phyloP scores from a whole-genome alignment of 495 filamentous ascomycete species.

The Durotheca rogersii region DNA sequence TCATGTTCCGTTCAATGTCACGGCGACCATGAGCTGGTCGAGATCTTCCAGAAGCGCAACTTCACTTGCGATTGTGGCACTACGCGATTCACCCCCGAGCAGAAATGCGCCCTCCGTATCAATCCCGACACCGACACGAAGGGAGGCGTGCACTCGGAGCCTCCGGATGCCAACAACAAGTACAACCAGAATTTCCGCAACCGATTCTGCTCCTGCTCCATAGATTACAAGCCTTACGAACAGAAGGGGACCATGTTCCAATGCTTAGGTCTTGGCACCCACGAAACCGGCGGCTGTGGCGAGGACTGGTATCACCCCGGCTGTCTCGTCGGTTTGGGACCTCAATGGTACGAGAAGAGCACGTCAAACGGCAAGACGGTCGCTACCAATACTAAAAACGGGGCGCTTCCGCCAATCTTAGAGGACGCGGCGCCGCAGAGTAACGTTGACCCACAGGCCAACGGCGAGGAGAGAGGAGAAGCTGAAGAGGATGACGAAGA shows the following conservation, averaged over 20 bases:
- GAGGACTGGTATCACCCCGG: slow-evolving; percentile 99
- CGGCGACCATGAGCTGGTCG: slow-evolving; percentile 89
- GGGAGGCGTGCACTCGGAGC: slow-evolving; percentile 72
- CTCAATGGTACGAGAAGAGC: slow-evolving; percentile 56
- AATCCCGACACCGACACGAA: slow-evolving; percentile 72
- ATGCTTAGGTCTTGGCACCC: slow-evolving; percentile 81
- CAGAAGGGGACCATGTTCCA: slow-evolving; percentile 99
- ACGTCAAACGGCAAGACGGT: slow-evolving; percentile 13
- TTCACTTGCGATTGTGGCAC: slow-evolving; percentile 98
- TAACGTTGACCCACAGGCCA: slow-evolving; percentile 20
- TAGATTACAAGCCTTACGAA: slow-evolving; percentile 78
- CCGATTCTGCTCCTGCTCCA: slow-evolving; percentile 84
- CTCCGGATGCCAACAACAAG: slow-evolving; percentile 68
- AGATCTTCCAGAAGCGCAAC: slow-evolving; percentile 92
- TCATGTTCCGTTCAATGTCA: slow-evolving; percentile 96
- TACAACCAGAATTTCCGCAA: slow-evolving; percentile 97
- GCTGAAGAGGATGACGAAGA: slow-evolving; percentile 49
- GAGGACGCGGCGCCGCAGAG: slow-evolving; percentile 35
- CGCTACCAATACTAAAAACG: slow-evolving; percentile 11
- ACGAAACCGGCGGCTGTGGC: slow-evolving; percentile 82
- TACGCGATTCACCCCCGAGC: slow-evolving; percentile 66
- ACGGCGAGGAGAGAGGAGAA: slow-evolving; percentile 27
- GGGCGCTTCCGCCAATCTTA: slow-evolving; percentile 40
- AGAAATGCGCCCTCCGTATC: slow-evolving; percentile 74
- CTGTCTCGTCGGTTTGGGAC: slow-evolving; percentile 78